These are phyloP conservation scores for Trichosporon ovoides DNA, from an alignment of 1,284 basidiomycete genomes.

Conservation along the genomic window DNA sequence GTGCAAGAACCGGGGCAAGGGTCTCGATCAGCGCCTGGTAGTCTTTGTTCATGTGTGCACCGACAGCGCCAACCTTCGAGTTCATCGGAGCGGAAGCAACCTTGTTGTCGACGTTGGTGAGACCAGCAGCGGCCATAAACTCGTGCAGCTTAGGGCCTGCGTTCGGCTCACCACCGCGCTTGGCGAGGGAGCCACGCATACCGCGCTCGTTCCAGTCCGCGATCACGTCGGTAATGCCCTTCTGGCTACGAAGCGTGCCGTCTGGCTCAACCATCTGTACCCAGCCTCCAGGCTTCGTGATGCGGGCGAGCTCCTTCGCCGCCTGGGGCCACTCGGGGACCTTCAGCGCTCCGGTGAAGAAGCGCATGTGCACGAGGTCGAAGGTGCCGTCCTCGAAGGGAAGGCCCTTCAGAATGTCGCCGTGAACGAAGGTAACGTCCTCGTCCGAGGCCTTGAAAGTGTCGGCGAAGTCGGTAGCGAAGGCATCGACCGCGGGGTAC, in stretches of 20 bases:
- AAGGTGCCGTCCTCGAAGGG: constrained; percentile 20
- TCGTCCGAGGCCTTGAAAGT: constrained; percentile 5
- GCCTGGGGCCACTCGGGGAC: constrained; percentile 31
- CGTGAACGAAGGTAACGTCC: neutral
- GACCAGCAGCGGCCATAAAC: constrained; percentile 27
- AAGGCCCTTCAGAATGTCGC: constrained; percentile 3
- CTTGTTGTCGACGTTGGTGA: constrained; percentile 20
- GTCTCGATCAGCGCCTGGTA: constrained; percentile 1
- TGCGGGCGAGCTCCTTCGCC: constrained; percentile 33
- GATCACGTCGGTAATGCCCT: constrained; percentile 15
- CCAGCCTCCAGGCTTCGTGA: constrained; percentile 37
- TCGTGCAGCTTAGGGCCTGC: constrained; percentile 17
- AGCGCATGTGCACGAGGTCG: constrained; percentile 37
- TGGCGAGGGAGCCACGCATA: constrained; percentile 19
- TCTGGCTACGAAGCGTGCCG: constrained; percentile 24
- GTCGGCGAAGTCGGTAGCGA: constrained; percentile 5
- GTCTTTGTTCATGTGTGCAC: constrained; percentile 4
- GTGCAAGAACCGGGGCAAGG: neutral
- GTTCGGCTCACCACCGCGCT: constrained; percentile 24
- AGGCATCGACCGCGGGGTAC: neutral
- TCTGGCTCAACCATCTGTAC: constrained; percentile 42
- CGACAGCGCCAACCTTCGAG: constrained; percentile 2
- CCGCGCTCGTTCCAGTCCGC: constrained; percentile 16
- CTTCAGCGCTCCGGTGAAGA: constrained; percentile 35
- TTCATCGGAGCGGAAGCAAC: constrained; percentile 6